Evolutionary conservation across 2,329 filamentous ascomycete genomes (phyloP).

Genomic region (Didymella glomerata): DNA sequence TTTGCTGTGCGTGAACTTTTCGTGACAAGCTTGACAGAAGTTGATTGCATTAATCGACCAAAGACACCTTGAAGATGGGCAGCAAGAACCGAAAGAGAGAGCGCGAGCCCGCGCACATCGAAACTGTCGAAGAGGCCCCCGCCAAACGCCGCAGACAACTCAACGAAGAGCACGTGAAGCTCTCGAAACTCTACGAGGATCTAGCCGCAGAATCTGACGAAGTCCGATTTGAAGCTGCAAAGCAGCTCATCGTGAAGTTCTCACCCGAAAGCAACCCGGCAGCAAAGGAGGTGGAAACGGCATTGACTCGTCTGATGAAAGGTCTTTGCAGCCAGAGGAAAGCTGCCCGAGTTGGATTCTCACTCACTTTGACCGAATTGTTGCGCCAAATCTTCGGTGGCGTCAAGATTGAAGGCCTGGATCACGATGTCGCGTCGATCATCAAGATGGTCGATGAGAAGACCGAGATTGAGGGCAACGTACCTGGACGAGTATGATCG

Average conservation of each 20-base stretch:
- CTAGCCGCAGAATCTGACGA: constrained; percentile 57
- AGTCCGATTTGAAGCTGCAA: constrained; percentile 56
- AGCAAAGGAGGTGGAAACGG: constrained; percentile 51
- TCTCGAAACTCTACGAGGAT: constrained; percentile 57
- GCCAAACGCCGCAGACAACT: constrained; percentile 48
- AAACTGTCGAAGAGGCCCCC: constrained; percentile 31
- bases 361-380: constrained; percentile 84
- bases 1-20: constrained; percentile 12
- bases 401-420: constrained; percentile 42
- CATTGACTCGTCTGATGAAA: constrained; percentile 70
- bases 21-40: constrained; percentile 1
- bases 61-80: constrained; percentile 29
- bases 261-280: constrained; percentile 50
- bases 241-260: constrained; percentile 54
- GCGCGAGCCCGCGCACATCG: constrained; percentile 32
- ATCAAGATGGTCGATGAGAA: constrained; percentile 62
- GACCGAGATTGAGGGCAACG: constrained; percentile 61
- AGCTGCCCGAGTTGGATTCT: constrained; percentile 87
- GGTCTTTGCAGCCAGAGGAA: constrained; percentile 91
- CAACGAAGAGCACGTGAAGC: constrained; percentile 52
- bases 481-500: constrained; percentile 61
- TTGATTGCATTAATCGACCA: neutral
- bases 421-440: constrained; percentile 53
- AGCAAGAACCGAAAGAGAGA: constrained; percentile 41
- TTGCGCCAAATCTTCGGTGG: constrained; percentile 73